Base-by-base conservation (phyloP, 768 basidiomycete species). In the Pisolithus microcarpus region DNA sequence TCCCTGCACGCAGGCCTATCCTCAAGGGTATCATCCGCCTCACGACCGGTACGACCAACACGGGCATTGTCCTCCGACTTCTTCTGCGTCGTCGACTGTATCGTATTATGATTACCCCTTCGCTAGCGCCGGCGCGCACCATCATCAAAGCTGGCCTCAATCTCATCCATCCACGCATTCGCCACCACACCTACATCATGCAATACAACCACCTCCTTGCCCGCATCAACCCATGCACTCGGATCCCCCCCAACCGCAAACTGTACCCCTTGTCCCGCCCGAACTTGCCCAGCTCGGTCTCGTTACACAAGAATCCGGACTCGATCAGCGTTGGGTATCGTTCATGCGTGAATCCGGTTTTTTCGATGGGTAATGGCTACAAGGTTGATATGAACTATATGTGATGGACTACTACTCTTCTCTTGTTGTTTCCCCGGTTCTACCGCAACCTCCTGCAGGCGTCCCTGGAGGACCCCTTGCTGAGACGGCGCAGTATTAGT, bases 241-340 rank as follows among this genome's bases (percentile, higher is more conserved):
- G 46, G 21, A 38, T 7, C 34, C 37, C 2, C 36, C 37, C 37
- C 46, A 43, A 5, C 26, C 13, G 54, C 9, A 48, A 51, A 26
- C 21, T 44, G 30, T 50, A 13, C 62, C 59, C 38, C 65, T 66
- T 38, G 60, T 67, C n/a, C 62, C 69, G 24, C 58, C 72, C n/a
- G 80, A 81, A 48, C 66, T 85, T 15, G 76, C 79, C 0, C 74
- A 80, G 48, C 71, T 86, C 4, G 84, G 85, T 7, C 66, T 86
- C 21, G 80, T 81, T 5, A 69, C 81, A 9, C 69, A 78, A 23
- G 75, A 76, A 51, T 78, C 79, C 38, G 67, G 77, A 36, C 58
- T 82, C 31, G 78, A 80, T 48, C 77, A 79, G 58, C 69, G 78
- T 21, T 83, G 81, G 81, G 75, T 74, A 50, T 75, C 75, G 26